Evolutionary conservation across 2,329 filamentous ascomycete species (phyloP), one percentile per base, ranked within the genome.

Genomic region (Sarocladium strictum): DNA sequence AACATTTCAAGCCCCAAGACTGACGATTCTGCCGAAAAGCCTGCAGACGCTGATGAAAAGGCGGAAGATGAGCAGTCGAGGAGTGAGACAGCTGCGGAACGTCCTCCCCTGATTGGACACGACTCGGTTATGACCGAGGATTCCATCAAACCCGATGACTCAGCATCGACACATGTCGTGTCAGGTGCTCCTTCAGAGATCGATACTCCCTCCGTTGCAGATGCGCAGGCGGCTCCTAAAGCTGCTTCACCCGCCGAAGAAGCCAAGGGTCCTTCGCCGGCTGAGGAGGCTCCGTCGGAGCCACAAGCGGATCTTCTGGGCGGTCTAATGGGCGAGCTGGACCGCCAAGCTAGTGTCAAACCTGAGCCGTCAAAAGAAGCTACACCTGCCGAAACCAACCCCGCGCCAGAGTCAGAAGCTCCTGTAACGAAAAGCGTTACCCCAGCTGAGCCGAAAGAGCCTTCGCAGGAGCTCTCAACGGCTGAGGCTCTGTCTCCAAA

Each of bases 291-390:
- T 37, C 21, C 52, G 6, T 11, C 45, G 26, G 53, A 40, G 15
- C 43, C 33, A 9, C 38, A 67, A 17, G 24, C 55, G 2, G 47
- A 33, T 21, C 54, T 77, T 33, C 68, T 77, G 21, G 71, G 69
- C n/a, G 72, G 69, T n/a, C 61, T 77, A 1, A 71, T 77, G 59
- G 68, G 72, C 1, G 75, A 73, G 32, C 66, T 77, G 33, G 71
- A 76, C 55, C 68, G 71, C 29, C 72, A 76, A 55, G 63, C 59
- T 9, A 55, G 56, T 33, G 2, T 50, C 19, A 41, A 52, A 27
- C 10, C 49, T 17, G 35, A 35, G 11, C 26, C 24, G 9, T 52
- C 59, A 24, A 23, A 54, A 17, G 51, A 54, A 12, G 35, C 55
- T 7, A 29, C 24, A 12, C 53, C 41, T 27, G 49, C 29, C 40